Base-by-base conservation (phyloP, 2,329 filamentous ascomycete species). In the Pochonia chlamydosporia region DNA sequence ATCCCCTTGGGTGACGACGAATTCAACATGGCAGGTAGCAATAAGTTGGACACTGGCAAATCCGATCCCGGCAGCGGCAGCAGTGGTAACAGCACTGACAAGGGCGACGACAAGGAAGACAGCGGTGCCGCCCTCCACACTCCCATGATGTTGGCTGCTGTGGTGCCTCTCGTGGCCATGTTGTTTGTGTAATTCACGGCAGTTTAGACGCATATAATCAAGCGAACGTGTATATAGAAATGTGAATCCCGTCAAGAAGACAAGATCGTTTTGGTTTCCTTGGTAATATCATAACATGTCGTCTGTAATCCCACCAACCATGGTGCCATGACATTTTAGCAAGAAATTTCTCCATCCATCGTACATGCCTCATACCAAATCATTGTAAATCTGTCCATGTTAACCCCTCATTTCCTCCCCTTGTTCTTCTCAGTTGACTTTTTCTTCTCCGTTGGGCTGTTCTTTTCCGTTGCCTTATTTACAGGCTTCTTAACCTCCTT, bases 1-100 rank as follows among this genome's bases (percentile, higher is more conserved):
- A 66, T 69, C 50, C 68, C 68, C 20, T 64, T 78, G 2, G 51
- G 56, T n/a, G 63, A 71, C 33, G 64, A 74, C 48, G 62, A 69
- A 47, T 64, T 65, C 56, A 78, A 78, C 66, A 62, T 62, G 53
- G 63, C 67, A 11, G 73, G 73, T 56, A 69, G 62, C 56, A 74
- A 74, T 61, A 59, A 57, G 14, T 60, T 60, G 44, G 53, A 63
- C 36, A 69, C 65, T 31, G 63, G 62, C 45, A 62, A n/a, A n/a
- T n/a, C n/a, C n/a, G n/a, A n/a, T n/a, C n/a, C n/a, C n/a, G n/a
- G n/a, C n/a, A n/a, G n/a, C n/a, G n/a, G 56, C 46, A 23, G 5
- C 16, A 33, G 9, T 14, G 54, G 43, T 45, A 56, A 51, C 26
- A 52, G 49, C 25, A 54, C 33, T 21, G 40, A 43, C 30, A 47